A percentile compares a stretch with the other conserved stretches of the same genome.
Conservation (phyloP, 805 yeast species). For the Candida arabinofermentans region DNA sequence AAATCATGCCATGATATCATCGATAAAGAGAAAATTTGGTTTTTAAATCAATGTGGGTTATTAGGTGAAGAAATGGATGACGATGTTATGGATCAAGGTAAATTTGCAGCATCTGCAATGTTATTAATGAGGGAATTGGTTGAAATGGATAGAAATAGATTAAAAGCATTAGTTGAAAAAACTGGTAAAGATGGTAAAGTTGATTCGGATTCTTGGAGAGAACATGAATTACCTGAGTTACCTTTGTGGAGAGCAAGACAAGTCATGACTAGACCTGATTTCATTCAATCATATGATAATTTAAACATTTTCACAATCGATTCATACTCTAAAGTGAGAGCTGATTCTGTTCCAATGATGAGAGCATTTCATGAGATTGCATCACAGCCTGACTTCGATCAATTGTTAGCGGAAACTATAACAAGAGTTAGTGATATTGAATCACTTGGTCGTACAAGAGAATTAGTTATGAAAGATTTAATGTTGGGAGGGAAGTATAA, state of each 20-base stretch:
- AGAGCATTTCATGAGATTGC: constrained; percentile 80
- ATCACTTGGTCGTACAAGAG: constrained; percentile 73
- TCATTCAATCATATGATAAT: constrained; percentile 69
- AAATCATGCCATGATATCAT: constrained; percentile 65
- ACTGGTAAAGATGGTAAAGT: constrained; percentile 11
- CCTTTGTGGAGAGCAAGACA: constrained; percentile 85
- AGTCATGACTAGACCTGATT: constrained; percentile 82
- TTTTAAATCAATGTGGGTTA: constrained; percentile 75
- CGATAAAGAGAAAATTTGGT: constrained; percentile 83
- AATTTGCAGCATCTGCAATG: constrained; percentile 73
- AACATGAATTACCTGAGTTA: constrained; percentile 62
- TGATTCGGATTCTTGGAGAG: constrained; percentile 14
- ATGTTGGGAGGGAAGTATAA: constrained; percentile 45
- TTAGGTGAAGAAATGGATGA: constrained; percentile 81
- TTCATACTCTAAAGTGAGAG: constrained; percentile 64
- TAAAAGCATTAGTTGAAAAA: constrained; percentile 21
- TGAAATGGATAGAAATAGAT: constrained; percentile 50
- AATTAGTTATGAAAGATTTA: constrained; percentile 67
- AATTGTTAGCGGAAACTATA: constrained; percentile 58
- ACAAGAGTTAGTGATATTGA: constrained; percentile 74
- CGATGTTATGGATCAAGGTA: constrained; percentile 82
- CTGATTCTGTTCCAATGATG: constrained; percentile 88
- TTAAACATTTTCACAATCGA: constrained; percentile 78
- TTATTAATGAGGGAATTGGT: constrained; percentile 65
- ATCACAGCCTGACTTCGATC: constrained; percentile 64